Percentiles rank a stretch among this genome's conserved stretches.
Conservation (phyloP, 768 basidiomycete species). For the Postia placenta region DNA sequence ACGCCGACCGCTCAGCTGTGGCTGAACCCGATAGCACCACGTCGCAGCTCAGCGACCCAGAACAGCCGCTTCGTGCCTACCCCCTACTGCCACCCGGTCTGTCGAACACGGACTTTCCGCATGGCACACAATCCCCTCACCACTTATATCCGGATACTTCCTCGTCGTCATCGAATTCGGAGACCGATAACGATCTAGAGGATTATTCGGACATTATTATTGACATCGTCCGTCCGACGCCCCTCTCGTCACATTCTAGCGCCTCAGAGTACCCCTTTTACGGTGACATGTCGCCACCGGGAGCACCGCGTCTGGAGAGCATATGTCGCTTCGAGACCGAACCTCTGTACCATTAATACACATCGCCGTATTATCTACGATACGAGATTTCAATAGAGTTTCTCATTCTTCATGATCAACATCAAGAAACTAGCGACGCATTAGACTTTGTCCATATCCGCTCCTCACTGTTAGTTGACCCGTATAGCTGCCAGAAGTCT, state of each 20-base stretch:
- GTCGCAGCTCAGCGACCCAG: background rate
- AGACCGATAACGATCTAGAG: too few species aligned
- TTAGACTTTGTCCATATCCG: too few species aligned
- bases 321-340: constrained; percentile 7
- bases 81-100: constrained; percentile 9
- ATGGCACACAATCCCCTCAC: background rate
- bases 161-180: background rate
- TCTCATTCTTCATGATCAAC: too few species aligned
- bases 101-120: background rate
- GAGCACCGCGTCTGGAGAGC: constrained; percentile 7
- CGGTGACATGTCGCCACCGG: background rate
- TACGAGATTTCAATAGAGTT: too few species aligned
- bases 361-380: background rate
- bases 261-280: background rate
- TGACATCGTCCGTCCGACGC: background rate
- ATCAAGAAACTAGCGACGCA: too few species aligned
- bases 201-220: background rate
- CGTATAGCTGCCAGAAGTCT: too few species aligned
- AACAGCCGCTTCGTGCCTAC: constrained; percentile 1
- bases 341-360: constrained; percentile 6
- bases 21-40: background rate
- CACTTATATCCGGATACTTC: background rate
- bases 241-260: background rate
- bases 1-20: background rate
- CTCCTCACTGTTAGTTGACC: too few species aligned